Evolutionary conservation across 2,329 filamentous ascomycete genomes (phyloP), one percentile per base, ranked within the genome.

Genomic region (Tolypocladium pustulatum): DNA sequence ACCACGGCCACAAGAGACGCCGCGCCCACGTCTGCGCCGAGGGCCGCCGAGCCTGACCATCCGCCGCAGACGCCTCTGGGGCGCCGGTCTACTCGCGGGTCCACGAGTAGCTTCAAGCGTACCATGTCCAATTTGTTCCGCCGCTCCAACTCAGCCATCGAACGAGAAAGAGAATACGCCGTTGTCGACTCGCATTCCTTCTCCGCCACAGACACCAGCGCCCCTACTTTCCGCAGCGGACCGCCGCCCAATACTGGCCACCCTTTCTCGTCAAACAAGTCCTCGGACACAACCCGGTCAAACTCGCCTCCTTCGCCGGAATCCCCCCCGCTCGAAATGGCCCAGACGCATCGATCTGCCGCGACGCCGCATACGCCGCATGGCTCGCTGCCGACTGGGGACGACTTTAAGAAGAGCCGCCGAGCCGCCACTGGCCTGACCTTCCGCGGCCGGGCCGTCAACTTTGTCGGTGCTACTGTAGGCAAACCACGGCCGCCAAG

Each of bases 101-200:
- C 73, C 37, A 73, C 74, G n/a, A 70, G 70, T 34, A 77, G 73
- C 61, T 76, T 81, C 66, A 77, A 73, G 61, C 76, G 76, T 61
- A 79, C 76, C 55, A 78, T 81, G 75, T 78, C 78, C 25, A 78
- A 68, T 60, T 65, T 81, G n/a, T 78, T 80, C 67, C 73, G 75
- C 37, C 74, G 78, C 57, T 71, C 74, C 58, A 74, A 72, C 63
- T 74, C 74, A 9, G 61, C 67, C 38, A 49, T 66, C 34, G 67
- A 69, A 13, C 64, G 66, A 30, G 65, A 66, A 22, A 65, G 58
- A n/a, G 65, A 67, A 25, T 65, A 61, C 37, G 62, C 61, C 40
- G 58, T 64, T 43, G 53, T 58, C 25, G 65, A 71, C 40, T 40
- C 59, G 4, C 53, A 55, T 1, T 36, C 58, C 0, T 38, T 25